Evolutionary conservation across 441 rosid genomes (phyloP).

Genomic region (Macaranga tanarius): DNA sequence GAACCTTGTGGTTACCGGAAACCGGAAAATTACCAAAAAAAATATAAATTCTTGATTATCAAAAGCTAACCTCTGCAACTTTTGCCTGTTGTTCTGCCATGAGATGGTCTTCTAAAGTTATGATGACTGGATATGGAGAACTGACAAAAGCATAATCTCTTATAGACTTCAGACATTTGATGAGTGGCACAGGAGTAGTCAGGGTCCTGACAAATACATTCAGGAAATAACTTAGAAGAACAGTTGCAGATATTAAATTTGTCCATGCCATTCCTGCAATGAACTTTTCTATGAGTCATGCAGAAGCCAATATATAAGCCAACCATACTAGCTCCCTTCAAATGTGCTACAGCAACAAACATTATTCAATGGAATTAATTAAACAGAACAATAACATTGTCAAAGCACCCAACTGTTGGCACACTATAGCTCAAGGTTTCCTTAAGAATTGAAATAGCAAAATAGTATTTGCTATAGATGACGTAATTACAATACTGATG

Average conservation of each 20-base stretch:
- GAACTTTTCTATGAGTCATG: neutral
- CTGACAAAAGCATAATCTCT: constrained; percentile 67
- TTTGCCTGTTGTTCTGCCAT: constrained; percentile 73
- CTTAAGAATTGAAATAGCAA: too few species aligned
- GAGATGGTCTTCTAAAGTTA: constrained; percentile 95
- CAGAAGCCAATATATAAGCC: too few species aligned
- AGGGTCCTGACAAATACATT: constrained; percentile 54
- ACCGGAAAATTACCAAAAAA: too few species aligned
- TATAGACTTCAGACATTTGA: constrained; percentile 69
- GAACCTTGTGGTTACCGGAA: too few species aligned
- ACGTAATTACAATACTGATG: too few species aligned
- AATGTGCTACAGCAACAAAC: too few species aligned
- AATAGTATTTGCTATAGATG: too few species aligned
- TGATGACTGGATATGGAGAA: constrained; percentile 81
- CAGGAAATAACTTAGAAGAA: neutral
- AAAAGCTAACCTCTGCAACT: constrained; percentile 67
- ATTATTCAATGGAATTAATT: too few species aligned
- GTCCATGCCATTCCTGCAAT: neutral
- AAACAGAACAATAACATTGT: too few species aligned
- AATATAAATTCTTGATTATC: neutral
- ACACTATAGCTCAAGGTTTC: too few species aligned
- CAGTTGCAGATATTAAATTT: neutral
- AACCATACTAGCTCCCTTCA: too few species aligned
- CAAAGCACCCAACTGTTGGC: too few species aligned
- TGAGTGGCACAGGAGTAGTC: constrained; percentile 81